These are phyloP conservation scores for Ophiostoma sp. DNA, from an alignment of 2,329 filamentous ascomycete species.

Conservation along the genomic window DNA sequence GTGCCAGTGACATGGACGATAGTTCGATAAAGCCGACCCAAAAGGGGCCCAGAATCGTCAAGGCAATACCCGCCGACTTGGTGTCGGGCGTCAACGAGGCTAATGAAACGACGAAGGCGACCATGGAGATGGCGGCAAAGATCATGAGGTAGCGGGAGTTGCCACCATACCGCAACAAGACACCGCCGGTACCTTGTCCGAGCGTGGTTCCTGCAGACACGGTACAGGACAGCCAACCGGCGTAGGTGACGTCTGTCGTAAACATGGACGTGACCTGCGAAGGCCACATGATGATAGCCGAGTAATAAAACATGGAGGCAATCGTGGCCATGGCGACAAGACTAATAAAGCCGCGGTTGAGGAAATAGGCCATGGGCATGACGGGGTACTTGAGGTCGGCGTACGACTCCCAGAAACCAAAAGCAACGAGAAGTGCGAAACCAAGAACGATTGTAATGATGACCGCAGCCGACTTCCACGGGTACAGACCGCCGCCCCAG, in stretches of 20 bases:
- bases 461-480: conserved; percentile 44
- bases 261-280: conserved; percentile 41
- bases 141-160: conserved; percentile 42
- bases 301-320: conserved; percentile 18
- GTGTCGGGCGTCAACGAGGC: neutral
- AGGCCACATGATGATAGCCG: conserved; percentile 29
- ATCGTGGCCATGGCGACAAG: conserved; percentile 6
- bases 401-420: conserved; percentile 42
- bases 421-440: conserved; percentile 36
- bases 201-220: neutral
- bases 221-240: conserved; percentile 33
- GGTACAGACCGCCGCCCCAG: conserved; percentile 45
- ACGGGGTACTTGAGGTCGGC: conserved; percentile 34
- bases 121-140: conserved; percentile 41
- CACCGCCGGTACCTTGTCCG: conserved; percentile 28
- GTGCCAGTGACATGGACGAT: conserved; percentile 39
- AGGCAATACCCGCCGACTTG: neutral
- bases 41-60: neutral
- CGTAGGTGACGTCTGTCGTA: conserved; percentile 39
- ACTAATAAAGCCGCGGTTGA: conserved; percentile 5
- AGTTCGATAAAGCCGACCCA: conserved; percentile 32
- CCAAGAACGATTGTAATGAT: conserved; percentile 43
- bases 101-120: conserved; percentile 37
- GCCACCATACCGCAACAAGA: conserved; percentile 39
- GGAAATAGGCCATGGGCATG: conserved; percentile 20